phyloP scores from a whole-genome alignment of 2,329 filamentous ascomycete species.

The Fusarium abutilonis region DNA sequence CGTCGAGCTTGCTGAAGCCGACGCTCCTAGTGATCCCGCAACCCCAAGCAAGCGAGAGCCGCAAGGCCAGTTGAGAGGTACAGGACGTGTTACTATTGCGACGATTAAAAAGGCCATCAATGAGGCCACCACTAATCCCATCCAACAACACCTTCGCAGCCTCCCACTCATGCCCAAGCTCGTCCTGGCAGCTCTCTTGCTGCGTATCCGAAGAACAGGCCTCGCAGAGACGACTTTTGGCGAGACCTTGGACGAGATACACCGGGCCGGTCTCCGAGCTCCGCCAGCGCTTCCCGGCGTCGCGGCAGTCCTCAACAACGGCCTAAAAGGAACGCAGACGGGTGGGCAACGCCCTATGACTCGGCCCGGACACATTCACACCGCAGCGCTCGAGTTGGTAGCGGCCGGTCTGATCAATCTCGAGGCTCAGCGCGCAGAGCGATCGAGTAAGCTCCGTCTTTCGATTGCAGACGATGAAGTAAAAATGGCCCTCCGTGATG shows the following conservation, averaged over 20 bases:
- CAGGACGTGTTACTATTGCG: conserved; percentile 81
- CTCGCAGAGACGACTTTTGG: conserved; percentile 87
- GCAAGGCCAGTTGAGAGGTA: conserved; percentile 42
- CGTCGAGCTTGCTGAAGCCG: conserved; percentile 91
- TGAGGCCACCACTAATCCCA: conserved; percentile 90
- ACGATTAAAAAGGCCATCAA: conserved; percentile 95
- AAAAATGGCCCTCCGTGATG: conserved; percentile 85
- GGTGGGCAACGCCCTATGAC: conserved; percentile 46
- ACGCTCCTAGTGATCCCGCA: conserved; percentile 60
- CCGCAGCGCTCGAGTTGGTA: conserved; percentile 82
- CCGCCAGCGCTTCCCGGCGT: conserved; percentile 51
- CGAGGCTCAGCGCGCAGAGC: conserved; percentile 81
- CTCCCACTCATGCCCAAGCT: conserved; percentile 86
- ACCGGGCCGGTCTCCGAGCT: conserved; percentile 50
- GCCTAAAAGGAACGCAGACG: conserved; percentile 44
- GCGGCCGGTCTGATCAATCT: conserved; percentile 89
- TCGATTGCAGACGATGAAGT: conserved; percentile 92
- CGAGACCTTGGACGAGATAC: conserved; percentile 84
- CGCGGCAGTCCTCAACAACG: conserved; percentile 49
- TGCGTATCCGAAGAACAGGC: conserved; percentile 82
- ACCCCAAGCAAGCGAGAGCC: conserved; percentile 69
- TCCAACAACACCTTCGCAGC: conserved; percentile 87
- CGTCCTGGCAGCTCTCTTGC: conserved; percentile 82
- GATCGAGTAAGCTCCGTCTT: conserved; percentile 86
- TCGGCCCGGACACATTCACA: conserved; percentile 62